Conservation (phyloP, 2,329 filamentous ascomycete genomes). For the Claviceps monticola region DNA sequence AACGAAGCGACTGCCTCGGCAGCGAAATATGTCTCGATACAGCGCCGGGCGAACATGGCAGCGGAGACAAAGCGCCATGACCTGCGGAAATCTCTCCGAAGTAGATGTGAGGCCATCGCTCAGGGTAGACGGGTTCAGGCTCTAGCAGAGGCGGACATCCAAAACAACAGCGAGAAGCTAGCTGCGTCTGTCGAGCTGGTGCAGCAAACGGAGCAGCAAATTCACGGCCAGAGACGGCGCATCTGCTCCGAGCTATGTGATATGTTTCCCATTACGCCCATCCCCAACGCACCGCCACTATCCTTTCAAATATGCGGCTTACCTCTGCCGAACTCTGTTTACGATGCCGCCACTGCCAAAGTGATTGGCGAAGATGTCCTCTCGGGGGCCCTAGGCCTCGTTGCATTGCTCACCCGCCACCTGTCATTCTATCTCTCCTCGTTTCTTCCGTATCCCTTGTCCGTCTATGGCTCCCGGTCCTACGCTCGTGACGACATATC, state of each 20-base stretch:
- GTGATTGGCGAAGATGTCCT: constrained; percentile 52
- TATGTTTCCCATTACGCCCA: constrained; percentile 70
- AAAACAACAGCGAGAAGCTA: constrained; percentile 46
- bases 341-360: constrained; percentile 37
- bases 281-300: constrained; percentile 42
- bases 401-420: constrained; percentile 59
- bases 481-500: constrained; percentile 65
- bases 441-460: constrained; percentile 68
- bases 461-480: constrained; percentile 58
- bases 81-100: constrained; percentile 49
- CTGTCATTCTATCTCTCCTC: constrained; percentile 72
- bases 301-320: constrained; percentile 74
- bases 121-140: constrained; percentile 46
- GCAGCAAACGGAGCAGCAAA: constrained; percentile 45
- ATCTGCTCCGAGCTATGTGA: constrained; percentile 70
- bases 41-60: constrained; percentile 51
- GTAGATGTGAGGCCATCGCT: constrained; percentile 53
- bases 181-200: constrained; percentile 40
- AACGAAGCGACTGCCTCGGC: constrained; percentile 34
- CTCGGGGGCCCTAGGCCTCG: constrained; percentile 69
- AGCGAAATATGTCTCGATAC: constrained; percentile 42
- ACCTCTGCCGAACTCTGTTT: constrained; percentile 65
- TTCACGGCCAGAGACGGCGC: constrained; percentile 75
- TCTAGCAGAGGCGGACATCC: constrained; percentile 45
- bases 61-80: constrained; percentile 52